Conservation (phyloP, 345 rosid species). For the Boechera divaricarpa region DNA sequence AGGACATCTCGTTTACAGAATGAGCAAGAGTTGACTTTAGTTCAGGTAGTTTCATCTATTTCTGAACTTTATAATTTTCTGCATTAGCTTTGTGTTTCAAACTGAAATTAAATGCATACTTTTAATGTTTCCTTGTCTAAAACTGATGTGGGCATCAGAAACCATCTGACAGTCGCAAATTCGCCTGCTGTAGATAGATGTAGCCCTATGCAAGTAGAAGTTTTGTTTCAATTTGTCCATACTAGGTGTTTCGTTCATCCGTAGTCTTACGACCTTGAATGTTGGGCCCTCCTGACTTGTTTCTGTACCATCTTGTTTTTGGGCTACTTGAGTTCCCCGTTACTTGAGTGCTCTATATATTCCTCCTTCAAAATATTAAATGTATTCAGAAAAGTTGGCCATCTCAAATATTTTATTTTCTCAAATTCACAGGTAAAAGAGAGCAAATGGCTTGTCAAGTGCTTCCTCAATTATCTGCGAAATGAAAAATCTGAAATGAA, state of each 20-base stretch:
- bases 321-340: constrained; percentile 20
- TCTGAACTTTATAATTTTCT: constrained; percentile 16
- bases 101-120: constrained; percentile 31
- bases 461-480: constrained; percentile 89
- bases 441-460: constrained; percentile 84
- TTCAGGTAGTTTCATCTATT: constrained; percentile 66
- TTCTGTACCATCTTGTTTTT: constrained; percentile 18
- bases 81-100: constrained; percentile 18
- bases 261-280: constrained; percentile 10
- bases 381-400: constrained; percentile 26
- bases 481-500: constrained; percentile 80
- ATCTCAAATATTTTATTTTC: constrained; percentile 21
- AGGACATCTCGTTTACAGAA: constrained; percentile 84
- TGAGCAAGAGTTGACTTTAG: constrained; percentile 91
- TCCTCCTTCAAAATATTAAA: constrained; percentile 11
- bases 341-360: constrained; percentile 1
- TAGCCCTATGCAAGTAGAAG: not conserved
- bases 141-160: constrained; percentile 22
- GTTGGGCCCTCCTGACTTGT: constrained; percentile 27
- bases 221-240: constrained; percentile 8
- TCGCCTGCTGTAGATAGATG: constrained; percentile 15
- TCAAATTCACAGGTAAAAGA: constrained; percentile 64
- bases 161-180: not conserved
- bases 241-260: not conserved
- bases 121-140: constrained; percentile 20